Evolutionary conservation across 73 alveolate genomes (phyloP).

Genomic region (Tetrahymena elliotti): DNA sequence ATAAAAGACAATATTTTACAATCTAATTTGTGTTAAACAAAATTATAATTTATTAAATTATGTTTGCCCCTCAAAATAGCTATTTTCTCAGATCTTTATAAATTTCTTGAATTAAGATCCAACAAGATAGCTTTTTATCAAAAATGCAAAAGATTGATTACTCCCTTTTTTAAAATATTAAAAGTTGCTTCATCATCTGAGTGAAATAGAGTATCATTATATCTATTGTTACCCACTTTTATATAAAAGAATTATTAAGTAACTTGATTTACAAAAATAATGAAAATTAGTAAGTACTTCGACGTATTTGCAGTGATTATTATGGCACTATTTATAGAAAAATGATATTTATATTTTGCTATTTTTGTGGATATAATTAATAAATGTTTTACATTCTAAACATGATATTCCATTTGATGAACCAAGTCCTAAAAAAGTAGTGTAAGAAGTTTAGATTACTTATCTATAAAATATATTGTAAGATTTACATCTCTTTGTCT

Average conservation of each 20-base stretch:
- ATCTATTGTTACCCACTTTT: not conserved
- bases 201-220: not conserved
- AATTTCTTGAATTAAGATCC: not conserved
- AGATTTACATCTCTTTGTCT: not conserved
- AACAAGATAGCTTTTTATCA: not conserved
- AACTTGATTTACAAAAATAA: not conserved
- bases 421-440: not conserved
- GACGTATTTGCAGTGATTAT: not conserved
- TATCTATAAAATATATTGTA: not conserved
- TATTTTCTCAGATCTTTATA: not conserved
- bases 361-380: no score
- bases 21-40: not conserved
- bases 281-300: not conserved
- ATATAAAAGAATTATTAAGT: not conserved
- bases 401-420: not conserved
- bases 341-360: not conserved
- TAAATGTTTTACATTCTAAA: not conserved
- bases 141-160: no score
- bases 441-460: not conserved
- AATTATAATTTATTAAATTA: no score
- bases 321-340: not conserved
- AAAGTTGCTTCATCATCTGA: no score
- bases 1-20: not conserved
- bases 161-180: not conserved
- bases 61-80: not conserved